phyloP scores from a whole-genome alignment of 495 filamentous ascomycete species.

The Jackrogersella minutella region DNA sequence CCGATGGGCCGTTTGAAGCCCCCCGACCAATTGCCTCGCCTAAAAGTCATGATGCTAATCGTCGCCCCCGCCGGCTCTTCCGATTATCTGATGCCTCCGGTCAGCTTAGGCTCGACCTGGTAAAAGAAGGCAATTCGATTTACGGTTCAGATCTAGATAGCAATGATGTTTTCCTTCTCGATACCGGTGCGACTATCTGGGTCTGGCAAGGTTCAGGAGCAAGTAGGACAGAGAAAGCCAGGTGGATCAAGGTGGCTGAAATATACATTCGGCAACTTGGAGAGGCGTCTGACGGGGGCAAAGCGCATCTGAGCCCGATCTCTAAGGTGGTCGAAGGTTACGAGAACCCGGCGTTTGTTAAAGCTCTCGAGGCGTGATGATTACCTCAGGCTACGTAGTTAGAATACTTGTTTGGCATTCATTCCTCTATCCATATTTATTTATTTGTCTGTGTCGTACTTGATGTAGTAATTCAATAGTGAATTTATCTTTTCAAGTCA shows the following conservation, averaged over 20 bases:
- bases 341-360: conserved; percentile 61
- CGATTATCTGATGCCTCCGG: conserved; percentile 64
- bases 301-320: conserved; percentile 58
- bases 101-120: conserved; percentile 58
- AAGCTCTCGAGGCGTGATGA: conserved; percentile 36
- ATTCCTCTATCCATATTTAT: too few species aligned
- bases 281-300: conserved; percentile 46
- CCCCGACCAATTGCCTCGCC: conserved; percentile 50
- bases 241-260: conserved; percentile 66
- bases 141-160: conserved; percentile 56
- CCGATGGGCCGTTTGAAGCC: conserved; percentile 45
- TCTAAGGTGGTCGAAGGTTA: conserved; percentile 62
- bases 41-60: conserved; percentile 4
- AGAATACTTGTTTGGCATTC: too few species aligned
- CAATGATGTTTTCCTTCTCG: conserved; percentile 67
- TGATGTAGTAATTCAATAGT: too few species aligned
- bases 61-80: conserved; percentile 58
- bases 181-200: conserved; percentile 61
- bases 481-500: too few species aligned
- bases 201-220: conserved; percentile 67
- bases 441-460: too few species aligned
- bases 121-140: conserved; percentile 59
- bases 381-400: neutral
- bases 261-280: conserved; percentile 60
- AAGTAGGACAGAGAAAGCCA: conserved; percentile 60